Base-by-base conservation (phyloP, 495 filamentous ascomycete genomes). In the Aspergillus baeticus region DNA sequence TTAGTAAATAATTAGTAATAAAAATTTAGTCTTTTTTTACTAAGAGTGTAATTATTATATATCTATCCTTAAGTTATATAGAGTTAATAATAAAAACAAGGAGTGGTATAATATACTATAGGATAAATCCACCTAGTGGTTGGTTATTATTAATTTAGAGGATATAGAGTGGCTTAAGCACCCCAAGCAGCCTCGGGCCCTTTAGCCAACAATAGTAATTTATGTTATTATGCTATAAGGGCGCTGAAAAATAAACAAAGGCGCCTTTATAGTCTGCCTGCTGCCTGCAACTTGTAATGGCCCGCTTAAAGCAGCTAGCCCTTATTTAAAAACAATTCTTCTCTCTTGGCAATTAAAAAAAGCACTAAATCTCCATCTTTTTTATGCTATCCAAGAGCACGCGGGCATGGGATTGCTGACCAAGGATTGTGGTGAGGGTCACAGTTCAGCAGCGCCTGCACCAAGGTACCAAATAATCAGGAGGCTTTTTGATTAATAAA, bases 61-160 rank as follows among this genome's bases (percentile, higher is more conserved):
- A 38, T 39, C 52, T 22, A 31, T 55, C 11, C 55, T 66, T 31
- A 44, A 35, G 21, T 59, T 38, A 15, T 29, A 56, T 41, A 56
- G 58, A 46, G 49, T 63, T 8, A 34, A 57, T 23, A 49, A 66
- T 43, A n/a, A 54, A n/a, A 61, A 66, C 44, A 57, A 39, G 43
- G 58, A 61, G 46, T 66, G 57, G 63, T 47, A 55, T 23, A 66
- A 66, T 58, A 66, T 66, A 43, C 35, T 66, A 35, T 63, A 54
- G 63, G 58, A 66, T 54, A 36, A 59, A 18, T 33, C 11, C 8
- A 44, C 17, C 5, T 6, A 42, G 41, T 31, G 26, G 50, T 46
- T 63, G 46, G 18, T 66, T 34, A 50, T 66, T 39, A 60, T 66
- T 57, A 54, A 66, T 31, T 60, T 66, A 20, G 61, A 66, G 45